Base-by-base conservation (phyloP, 2,329 filamentous ascomycete species). In the Lachnellula hyalina region DNA sequence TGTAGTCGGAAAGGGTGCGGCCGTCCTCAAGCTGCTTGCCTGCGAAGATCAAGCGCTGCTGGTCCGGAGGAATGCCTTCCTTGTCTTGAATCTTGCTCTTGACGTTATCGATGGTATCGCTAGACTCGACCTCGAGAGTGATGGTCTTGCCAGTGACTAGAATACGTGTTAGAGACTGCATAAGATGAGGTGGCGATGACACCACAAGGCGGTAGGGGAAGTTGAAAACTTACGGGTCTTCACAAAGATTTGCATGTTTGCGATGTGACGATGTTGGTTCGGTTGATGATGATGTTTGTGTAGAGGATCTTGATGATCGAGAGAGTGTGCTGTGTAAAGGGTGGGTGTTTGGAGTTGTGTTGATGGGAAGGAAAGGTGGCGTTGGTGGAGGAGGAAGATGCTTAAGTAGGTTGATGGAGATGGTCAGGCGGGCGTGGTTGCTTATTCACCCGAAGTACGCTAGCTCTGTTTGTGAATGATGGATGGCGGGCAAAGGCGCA, bases 21-120 rank as follows among this genome's bases (percentile, higher is more conserved):
- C 94, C 94, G 74, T 99, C 94, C 82, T 97, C 94, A 74, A 99
- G 92, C 84, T 99, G 94, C 88, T 99, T 99, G 77, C 94, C 94
- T 73, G 94, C 94, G 79, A 97, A 99, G 86, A 99, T 99, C 77
- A 99, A 80, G 75, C 94, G 93, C 84, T 99, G 94, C 79, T 97
- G 94, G 82, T 97, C 94, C 48, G 94, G 93, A 74, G 94, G 94
- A 68, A 99, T 99, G 69, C 94, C 93, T 83, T 99, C 94, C 89
- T 97, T 99, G 86, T 97, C 94, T 90, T 86, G 80, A 70, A 84
- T 84, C 86, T 99, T 97, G 82, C 28, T 32, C 87, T 97, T 97
- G 82, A 99, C 94, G 87, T 97, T 97, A 86, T 97, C 94, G 80
- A 99, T 97, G 74, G 93, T 97, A 81, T 99, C 94, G 74, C 87